Evolutionary conservation across 305 asterid genomes (phyloP).

Genomic region (Ilex paraguariensis): DNA sequence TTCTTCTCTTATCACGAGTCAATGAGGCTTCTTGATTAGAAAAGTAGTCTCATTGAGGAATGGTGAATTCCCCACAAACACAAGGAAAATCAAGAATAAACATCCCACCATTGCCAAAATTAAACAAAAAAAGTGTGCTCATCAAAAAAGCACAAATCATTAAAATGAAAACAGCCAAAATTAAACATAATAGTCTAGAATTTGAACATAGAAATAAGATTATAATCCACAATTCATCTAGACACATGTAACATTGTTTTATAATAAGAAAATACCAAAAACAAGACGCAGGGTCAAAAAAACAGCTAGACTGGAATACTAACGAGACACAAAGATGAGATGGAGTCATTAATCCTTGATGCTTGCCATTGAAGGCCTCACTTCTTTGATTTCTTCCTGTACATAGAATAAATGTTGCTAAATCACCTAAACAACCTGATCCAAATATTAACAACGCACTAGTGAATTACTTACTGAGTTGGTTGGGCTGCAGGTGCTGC

Average conservation of each 20-base stretch:
- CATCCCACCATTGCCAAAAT: no score
- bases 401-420: neutral
- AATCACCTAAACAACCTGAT: neutral
- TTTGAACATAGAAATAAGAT: no score
- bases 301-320: conserved; percentile 11
- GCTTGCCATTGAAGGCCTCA: conserved; percentile 13
- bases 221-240: no score
- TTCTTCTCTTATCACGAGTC: no score
- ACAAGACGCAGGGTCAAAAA: neutral
- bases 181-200: no score
- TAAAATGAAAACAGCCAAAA: no score
- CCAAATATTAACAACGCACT: neutral
- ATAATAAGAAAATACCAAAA: neutral
- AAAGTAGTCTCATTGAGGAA: no score
- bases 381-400: conserved; percentile 87
- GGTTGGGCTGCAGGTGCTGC: conserved; percentile 47
- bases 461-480: conserved; percentile 43
- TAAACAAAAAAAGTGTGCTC: no score
- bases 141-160: no score
- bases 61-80: no score
- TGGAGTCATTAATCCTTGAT: conserved; percentile 1
- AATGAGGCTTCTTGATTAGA: no score
- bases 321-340: neutral
- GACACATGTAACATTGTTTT: neutral
- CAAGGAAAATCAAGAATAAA: no score